Evolutionary conservation across 2,329 filamentous ascomycete species (phyloP), one percentile per base, ranked within the genome.

Genomic region (Catunica adiposa): DNA sequence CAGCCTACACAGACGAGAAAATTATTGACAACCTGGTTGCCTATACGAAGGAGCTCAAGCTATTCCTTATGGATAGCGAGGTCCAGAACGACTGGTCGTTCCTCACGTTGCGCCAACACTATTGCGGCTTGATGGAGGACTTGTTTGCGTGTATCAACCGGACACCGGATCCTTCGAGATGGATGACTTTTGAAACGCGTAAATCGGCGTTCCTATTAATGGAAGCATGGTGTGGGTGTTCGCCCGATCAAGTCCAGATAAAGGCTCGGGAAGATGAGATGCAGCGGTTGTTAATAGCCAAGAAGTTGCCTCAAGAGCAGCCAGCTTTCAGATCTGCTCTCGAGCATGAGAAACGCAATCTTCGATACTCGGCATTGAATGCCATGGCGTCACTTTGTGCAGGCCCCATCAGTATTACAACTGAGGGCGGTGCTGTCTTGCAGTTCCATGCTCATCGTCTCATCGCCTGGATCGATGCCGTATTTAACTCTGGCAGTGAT

Each of bases 171-270:
- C 85, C 89, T 1, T 83, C 87, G 3, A 79, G 88, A 31, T 98
- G 92, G 90, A 92, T 98, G 80, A 89, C 92, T 0, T 98, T 98
- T 64, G 92, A 98, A 66, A 87, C 89, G 11, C 78, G 94, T 42
- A 95, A 96, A 66, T 96, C 92, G 3, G 86, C 90, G 0, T 98
- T 98, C 65, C 83, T 89, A 0, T 71, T 98, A 51, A 97, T 98
- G 89, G 92, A 98, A 68, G 90, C 97, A 61, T 98, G 94, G 94
- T 98, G 92, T 66, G 92, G 92, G 1, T 96, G 94, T 66, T 95
- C 89, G 6, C 88, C 89, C 0, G 95, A 96, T 61, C 88, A 94
- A 65, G 75, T 72, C 14, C 86, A 94, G 61, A 86, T 95, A 42
- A 79, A 83, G 3, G 82, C 83, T 57, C 78, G 88, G 59, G 89